Base-by-base conservation (phyloP, 1,284 basidiomycete genomes). In the Pseudozyma pruni region DNA sequence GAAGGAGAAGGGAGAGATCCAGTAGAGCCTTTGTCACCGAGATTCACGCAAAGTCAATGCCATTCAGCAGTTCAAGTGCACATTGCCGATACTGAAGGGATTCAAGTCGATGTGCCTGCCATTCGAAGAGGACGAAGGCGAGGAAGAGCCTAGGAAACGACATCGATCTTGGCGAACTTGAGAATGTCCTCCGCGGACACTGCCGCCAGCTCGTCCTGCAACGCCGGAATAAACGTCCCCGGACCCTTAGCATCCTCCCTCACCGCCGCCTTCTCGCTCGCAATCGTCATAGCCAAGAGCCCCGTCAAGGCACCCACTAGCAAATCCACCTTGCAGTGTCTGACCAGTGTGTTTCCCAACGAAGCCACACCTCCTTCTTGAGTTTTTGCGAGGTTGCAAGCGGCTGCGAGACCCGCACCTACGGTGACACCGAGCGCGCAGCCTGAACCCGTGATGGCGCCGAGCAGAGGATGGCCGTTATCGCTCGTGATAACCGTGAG, bases 371-470 rank as follows among this genome's bases (percentile, higher is more conserved):
- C 11, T 14, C 22, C 5, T 11, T 27, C 37, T 4, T 54, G 23
- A 4, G 44, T 33, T 17, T 62, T 64, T 14, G 59, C 60, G 22
- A 42, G 17, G 16, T 85, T 80, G 81, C 86, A 86, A 4, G 90
- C 88, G 1, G 88, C 89, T 4, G 79, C 76, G 74, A 91, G 90
- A 82, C 90, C 94, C 6, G 89, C 87, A 3, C 90, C 89, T 46
- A 92, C 86, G 25, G 86, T 86, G 41, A 90, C 90, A 27, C 93
- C 94, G 4, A 91, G 87, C 81, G 95, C 89, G 80, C 94, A 98
- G 1, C 94, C 94, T 20, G 90, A 91, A 0, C 93, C 94, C 0
- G 94, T 96, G 66, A 96, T 93, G 32, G 87, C 85, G 0, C 89
- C 90, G 7, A 96, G 87, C 13, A 91, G 84, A 11, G 86, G 84